Base-by-base conservation (phyloP, 345 rosid species). In the Dimocarpus longan region DNA sequence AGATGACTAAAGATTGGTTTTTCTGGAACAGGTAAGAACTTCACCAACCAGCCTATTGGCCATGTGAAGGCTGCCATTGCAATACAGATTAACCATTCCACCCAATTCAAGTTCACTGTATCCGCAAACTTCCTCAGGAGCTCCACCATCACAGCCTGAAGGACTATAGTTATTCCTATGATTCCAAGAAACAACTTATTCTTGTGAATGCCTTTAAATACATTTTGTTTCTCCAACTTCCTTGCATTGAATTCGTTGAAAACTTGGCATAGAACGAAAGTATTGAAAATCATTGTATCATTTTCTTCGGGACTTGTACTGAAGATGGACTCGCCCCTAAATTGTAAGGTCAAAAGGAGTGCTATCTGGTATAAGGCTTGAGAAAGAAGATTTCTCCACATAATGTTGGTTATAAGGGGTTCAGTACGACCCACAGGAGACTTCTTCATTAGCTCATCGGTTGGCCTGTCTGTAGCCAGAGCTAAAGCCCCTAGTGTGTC, bases 211-310 rank as follows among this genome's bases (percentile, higher is more conserved):
- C 90, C 95, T 80, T 85, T 50, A 82, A 91, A 91, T 60, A 91
- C 91, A 60, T 91, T 91, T 77, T 85, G 82, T 85, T 89, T 85
- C 84, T 91, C 95, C 83, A 91, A 82, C 80, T 89, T 89, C 85
- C 94, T 88, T 48, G 90, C 86, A 48, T 91, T 91, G 85, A 89
- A 91, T 66, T 91, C 95, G 39, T 91, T 91, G 79, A 91, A 88
- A 73, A 91, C 93, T 79, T 89, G 91, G 80, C 90, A 89, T 18
- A 89, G 84, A 64, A 88, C 90, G 56, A 91, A 91, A 56, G 84
- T 87, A 76, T 91, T 91, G 86, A 91, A 89, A 78, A 91, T 88
- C 67, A 89, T 80, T 0, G 93, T 89, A 73, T 87, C 84, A 15
- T 89, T 89, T 68, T 86, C 89, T 71, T 80, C 76, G 74, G 87